Percentiles rank a stretch among this genome's conserved stretches.
Conservation (phyloP, 2,329 filamentous ascomycete genomes). For the Fusarium sp. region DNA sequence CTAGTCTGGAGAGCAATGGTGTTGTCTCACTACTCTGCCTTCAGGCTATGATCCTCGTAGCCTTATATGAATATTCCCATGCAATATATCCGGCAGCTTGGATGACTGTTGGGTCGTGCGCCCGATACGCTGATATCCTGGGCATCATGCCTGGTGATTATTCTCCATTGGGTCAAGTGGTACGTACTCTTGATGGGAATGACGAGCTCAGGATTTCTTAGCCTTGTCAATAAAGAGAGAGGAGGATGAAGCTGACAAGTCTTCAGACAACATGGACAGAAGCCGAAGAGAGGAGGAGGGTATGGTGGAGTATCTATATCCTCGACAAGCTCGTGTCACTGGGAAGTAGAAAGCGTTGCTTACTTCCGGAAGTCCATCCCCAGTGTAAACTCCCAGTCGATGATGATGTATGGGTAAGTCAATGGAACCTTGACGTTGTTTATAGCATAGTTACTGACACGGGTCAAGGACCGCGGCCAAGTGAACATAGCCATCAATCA, state of each 20-base stretch:
- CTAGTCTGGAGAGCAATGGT: neutral
- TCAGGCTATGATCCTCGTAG: neutral
- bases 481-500: neutral
- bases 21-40: accelerated
- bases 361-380: accelerated
- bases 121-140: neutral
- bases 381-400: neutral
- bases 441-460: accelerated
- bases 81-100: neutral
- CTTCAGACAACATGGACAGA: neutral
- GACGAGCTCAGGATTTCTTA: accelerated
- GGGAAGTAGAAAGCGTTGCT: neutral
- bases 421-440: accelerated
- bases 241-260: accelerated
- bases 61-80: neutral
- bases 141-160: neutral
- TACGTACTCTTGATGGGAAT: neutral
- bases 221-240: accelerated
- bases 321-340: neutral
- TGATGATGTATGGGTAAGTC: neutral
- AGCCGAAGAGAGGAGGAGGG: neutral
- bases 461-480: accelerated
- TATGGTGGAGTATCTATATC: neutral
- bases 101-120: neutral
- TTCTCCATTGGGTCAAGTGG: neutral